Percentiles rank a stretch among this genome's conserved stretches.
phyloP scores from a whole-genome alignment of 1,284 basidiomycete species.

The Cutaneotrichosporon mucoides region DNA sequence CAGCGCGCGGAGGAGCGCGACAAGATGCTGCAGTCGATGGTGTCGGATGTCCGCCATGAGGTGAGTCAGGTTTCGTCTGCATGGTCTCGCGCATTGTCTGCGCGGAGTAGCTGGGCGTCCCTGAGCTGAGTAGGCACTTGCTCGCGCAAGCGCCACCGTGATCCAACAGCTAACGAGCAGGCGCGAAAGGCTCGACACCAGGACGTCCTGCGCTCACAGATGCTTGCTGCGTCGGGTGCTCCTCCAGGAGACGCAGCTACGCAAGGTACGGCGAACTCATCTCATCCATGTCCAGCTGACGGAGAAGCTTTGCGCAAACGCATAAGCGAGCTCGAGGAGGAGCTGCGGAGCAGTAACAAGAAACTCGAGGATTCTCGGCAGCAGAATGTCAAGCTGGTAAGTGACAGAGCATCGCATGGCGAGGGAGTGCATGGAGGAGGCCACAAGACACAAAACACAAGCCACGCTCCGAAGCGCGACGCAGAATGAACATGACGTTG shows the following conservation, averaged over 20 bases:
- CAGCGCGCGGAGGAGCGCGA: slow-evolving; percentile 35
- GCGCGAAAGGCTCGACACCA: slow-evolving; percentile 33
- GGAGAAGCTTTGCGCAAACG: slow-evolving; percentile 10
- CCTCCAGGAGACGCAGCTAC: background rate
- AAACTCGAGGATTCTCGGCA: slow-evolving; percentile 3
- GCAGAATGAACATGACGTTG: too few species aligned
- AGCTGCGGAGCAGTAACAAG: slow-evolving; percentile 49
- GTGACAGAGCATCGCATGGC: background rate
- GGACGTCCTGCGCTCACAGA: slow-evolving; percentile 35
- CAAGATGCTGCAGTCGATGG: slow-evolving; percentile 37
- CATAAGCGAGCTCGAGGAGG: slow-evolving; percentile 74
- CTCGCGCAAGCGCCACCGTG: too few species aligned
- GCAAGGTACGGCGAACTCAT: too few species aligned
- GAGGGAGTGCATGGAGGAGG: too few species aligned
- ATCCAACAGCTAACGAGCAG: slow-evolving; percentile 7
- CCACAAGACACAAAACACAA: too few species aligned
- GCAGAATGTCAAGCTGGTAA: slow-evolving; percentile 37
- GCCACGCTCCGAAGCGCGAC: too few species aligned
- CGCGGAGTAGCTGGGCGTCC: too few species aligned
- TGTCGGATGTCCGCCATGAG: slow-evolving; percentile 40
- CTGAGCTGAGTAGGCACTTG: too few species aligned
- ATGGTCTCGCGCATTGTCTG: too few species aligned
- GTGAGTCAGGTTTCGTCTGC: slow-evolving; percentile 18
- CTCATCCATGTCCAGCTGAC: too few species aligned
- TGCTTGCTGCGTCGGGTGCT: slow-evolving; percentile 26